Evolutionary conservation across 2,329 filamentous ascomycete genomes (phyloP), one percentile per base, ranked within the genome.

Genomic region (Pezicula radicicola): DNA sequence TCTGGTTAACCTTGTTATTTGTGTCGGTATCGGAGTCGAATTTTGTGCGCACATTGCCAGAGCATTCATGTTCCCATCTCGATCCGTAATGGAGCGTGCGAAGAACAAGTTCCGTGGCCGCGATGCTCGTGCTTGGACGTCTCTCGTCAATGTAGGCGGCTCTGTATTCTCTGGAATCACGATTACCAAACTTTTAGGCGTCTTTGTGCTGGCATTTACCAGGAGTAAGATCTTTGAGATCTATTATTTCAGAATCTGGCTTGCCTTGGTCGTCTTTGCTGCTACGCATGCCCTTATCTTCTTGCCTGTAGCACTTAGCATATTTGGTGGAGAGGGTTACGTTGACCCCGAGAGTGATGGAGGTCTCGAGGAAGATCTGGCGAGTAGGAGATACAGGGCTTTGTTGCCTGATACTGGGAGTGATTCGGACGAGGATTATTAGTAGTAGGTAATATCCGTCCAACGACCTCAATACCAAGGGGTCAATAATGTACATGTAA

Each of bases 171-270:
- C 89, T 30, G 94, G 94, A 2, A 99, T 99, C 68, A 97, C 93
- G 0, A 78, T 99, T 48, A 99, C 94, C 2, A 99, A 99, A 72
- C 79, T 99, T 1, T 76, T 99, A 2, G 94, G 94, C 3, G 93
- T 99, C 0, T 87, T 81, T 43, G 94, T 99, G 35, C 76, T 99
- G 18, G 94, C 94, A 0, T 99, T 97, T 65, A 99, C 94, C 7
- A 78, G 89, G 48, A 96, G 90, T 70, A 99, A 97, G 81, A 99
- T 99, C 66, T 99, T 99, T 64, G 95, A 99, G 75, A 91, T 99
- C 52, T 99, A 99, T 73, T 99, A 99, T 72, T 99, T 99, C 79
- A 83, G 94, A 41, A 89, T 99, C 41, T 99, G 94, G 94, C 75
- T 97, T 16, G 88, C 92, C 6, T 80, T 99, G 50, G 92, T 99